These are phyloP conservation scores for Kregervanrija pseudodelftensis DNA, from an alignment of 805 yeast genomes.

Conservation along the genomic window DNA sequence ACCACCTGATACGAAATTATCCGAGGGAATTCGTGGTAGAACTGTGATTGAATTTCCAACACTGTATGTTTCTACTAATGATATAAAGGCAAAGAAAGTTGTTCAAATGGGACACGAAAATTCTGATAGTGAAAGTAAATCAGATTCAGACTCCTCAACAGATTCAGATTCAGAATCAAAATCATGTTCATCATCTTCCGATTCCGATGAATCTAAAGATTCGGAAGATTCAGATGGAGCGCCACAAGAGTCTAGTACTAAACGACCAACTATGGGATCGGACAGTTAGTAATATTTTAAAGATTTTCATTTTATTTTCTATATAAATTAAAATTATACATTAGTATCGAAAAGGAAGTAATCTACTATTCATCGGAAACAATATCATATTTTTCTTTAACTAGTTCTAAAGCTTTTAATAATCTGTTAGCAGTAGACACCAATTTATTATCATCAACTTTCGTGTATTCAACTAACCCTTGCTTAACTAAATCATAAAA, in stretches of 20 bases:
- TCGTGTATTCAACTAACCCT: conserved; percentile 44
- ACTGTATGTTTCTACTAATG: conserved; percentile 32
- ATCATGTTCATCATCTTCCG: conserved; percentile 2
- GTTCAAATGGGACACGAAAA: conserved; percentile 19
- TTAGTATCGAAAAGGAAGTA: no score
- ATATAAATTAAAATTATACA: no score
- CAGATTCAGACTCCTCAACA: conserved; percentile 9
- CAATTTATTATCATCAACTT: conserved; percentile 40
- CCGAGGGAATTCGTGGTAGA: conserved; percentile 44
- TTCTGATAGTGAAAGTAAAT: neutral
- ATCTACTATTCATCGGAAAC: conserved; percentile 5
- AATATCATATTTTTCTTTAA: conserved; percentile 15
- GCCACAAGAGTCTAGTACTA: conserved; percentile 21
- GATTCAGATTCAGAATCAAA: conserved; percentile 5
- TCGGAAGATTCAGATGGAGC: conserved; percentile 11
- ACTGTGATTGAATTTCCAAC: conserved; percentile 78
- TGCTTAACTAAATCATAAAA: conserved; percentile 41
- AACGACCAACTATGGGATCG: neutral
- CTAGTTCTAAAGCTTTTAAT: conserved; percentile 10
- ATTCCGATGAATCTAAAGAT: neutral
- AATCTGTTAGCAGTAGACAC: conserved; percentile 11
- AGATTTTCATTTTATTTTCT: no score
- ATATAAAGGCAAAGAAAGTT: conserved; percentile 21
- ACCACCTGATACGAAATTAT: conserved; percentile 27
- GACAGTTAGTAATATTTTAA: no score